Evolutionary conservation across 208 protist species (phyloP).

Genomic region (Entamoeba moshkovskii): DNA sequence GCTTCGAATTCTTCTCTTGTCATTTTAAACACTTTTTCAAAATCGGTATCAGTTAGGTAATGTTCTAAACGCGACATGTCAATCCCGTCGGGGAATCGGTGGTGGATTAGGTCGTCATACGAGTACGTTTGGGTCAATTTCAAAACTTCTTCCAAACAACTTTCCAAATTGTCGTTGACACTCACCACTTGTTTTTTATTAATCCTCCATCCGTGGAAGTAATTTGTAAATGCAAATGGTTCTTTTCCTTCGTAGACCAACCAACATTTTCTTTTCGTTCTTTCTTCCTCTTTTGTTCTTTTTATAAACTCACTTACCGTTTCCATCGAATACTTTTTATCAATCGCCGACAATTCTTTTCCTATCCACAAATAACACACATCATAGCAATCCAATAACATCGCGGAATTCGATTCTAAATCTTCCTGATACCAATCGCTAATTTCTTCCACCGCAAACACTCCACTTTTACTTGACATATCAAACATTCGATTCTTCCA

Average conservation of each 20-base stretch:
- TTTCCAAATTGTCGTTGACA: background rate
- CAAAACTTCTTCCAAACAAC: background rate
- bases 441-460: conserved; percentile 12
- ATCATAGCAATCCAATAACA: conserved; percentile 14
- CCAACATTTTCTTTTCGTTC: background rate
- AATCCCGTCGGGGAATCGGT: background rate
- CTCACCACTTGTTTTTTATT: background rate
- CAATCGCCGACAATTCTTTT: background rate
- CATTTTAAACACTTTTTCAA: background rate
- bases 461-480: conserved; percentile 5
- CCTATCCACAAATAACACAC: conserved; percentile 17
- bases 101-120: background rate
- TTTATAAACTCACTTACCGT: background rate
- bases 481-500: conserved; percentile 7
- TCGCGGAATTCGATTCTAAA: background rate
- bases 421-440: conserved; percentile 17
- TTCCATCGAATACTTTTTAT: background rate
- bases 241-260: conserved; percentile 8
- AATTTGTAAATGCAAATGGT: conserved; percentile 18
- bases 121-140: background rate
- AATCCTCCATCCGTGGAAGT: conserved; percentile 17
- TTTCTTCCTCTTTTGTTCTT: background rate
- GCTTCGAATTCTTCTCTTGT: background rate
- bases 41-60: background rate
- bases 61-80: background rate